phyloP scores from a whole-genome alignment of 495 filamentous ascomycete species.

The Rhypophila decipiens region DNA sequence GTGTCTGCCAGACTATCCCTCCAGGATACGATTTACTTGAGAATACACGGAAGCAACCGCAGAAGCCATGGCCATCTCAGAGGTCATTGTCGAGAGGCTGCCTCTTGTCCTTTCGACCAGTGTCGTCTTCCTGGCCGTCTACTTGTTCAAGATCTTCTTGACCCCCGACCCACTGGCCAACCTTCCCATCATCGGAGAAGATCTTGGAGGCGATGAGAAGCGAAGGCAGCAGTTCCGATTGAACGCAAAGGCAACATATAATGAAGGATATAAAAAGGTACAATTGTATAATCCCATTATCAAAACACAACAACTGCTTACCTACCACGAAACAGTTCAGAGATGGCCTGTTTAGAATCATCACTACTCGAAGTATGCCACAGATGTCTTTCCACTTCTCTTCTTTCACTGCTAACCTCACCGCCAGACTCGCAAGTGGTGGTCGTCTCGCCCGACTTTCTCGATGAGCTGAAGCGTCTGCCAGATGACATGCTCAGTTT shows the following conservation, averaged over 20 bases:
- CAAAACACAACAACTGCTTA: not conserved
- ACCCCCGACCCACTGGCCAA: conserved; percentile 5
- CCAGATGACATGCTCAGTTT: conserved; percentile 33
- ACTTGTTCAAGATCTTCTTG: conserved; percentile 20
- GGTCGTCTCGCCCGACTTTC: conserved; percentile 26
- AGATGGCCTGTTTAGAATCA: conserved; percentile 25
- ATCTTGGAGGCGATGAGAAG: conserved; percentile 27
- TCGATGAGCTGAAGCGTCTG: conserved; percentile 29
- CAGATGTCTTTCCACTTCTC: too few relatives aligned
- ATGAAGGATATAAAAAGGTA: conserved; percentile 29
- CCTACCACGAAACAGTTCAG: conserved; percentile 25
- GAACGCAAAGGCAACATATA: conserved; percentile 20
- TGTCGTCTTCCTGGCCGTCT: conserved; percentile 13
- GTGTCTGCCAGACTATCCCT: too few relatives aligned
- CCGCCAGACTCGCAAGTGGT: conserved; percentile 19
- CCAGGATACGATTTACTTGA: too few relatives aligned
- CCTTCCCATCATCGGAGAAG: conserved; percentile 23
- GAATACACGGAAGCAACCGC: too few relatives aligned
- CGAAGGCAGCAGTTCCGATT: conserved; percentile 24
- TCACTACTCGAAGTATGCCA: conserved; percentile 20
- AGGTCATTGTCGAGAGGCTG: conserved; percentile 15
- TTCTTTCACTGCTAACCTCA: too few relatives aligned
- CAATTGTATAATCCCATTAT: not conserved
- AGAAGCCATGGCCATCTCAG: conserved; percentile 1
- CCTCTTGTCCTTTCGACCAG: conserved; percentile 22